phyloP scores from a whole-genome alignment of 805 yeast genomes.

The Pichia scutulata region DNA sequence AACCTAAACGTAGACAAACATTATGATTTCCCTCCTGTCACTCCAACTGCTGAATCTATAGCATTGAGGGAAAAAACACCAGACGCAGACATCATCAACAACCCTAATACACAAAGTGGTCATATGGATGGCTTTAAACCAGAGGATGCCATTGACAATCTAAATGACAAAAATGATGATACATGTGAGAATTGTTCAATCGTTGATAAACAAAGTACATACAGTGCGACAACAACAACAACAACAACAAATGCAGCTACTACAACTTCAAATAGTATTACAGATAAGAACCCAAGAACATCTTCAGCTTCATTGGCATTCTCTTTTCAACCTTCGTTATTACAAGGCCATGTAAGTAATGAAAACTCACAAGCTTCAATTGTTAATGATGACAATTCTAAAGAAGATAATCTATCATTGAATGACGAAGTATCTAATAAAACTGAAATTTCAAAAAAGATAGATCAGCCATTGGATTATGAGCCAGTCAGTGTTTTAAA shows the following conservation, averaged over 20 bases:
- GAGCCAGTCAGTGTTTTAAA: not conserved
- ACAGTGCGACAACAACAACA: too few relatives aligned
- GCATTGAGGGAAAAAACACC: not conserved
- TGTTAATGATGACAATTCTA: not conserved
- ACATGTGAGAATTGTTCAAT: not conserved
- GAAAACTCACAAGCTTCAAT: not conserved
- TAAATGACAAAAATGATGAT: not conserved
- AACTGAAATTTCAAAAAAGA: constrained; percentile 12
- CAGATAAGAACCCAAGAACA: not conserved
- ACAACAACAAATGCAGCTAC: not conserved
- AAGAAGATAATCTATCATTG: not conserved
- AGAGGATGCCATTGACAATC: not conserved
- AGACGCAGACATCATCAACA: not conserved
- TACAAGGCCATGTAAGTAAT: constrained; percentile 3
- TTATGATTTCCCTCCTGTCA: not conserved
- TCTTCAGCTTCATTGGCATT: constrained; percentile 3
- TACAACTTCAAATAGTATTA: not conserved
- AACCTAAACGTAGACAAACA: not conserved
- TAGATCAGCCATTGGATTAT: not conserved
- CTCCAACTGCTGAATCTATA: constrained; percentile 1
- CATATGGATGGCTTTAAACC: not conserved
- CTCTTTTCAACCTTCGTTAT: constrained; percentile 7
- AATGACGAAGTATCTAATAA: constrained; percentile 8
- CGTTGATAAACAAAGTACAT: not conserved
- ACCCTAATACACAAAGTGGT: not conserved